Evolutionary conservation across 352 stramenopile genomes (phyloP).

Genomic region (Phytopythium chamaehyphon): DNA sequence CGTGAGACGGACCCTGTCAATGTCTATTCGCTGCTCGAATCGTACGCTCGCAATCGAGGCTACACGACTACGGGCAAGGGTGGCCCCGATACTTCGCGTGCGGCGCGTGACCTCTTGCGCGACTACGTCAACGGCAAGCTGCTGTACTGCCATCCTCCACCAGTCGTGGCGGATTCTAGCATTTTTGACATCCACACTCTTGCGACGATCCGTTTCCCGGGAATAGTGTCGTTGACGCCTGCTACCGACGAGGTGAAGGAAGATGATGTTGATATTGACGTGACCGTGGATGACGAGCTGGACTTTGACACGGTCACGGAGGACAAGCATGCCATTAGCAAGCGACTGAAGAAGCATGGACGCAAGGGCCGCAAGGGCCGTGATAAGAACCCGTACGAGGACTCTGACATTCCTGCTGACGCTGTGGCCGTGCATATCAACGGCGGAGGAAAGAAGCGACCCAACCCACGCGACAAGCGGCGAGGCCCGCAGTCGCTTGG

Average conservation of each 20-base stretch:
- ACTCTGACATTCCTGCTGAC: conserved; percentile 67
- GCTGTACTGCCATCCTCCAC: conserved; percentile 96
- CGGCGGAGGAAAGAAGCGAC: conserved; percentile 70
- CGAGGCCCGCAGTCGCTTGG: conserved; percentile 5
- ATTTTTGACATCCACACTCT: conserved; percentile 79
- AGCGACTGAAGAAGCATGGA: conserved; percentile 91
- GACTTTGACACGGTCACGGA: conserved; percentile 73
- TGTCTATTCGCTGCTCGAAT: conserved; percentile 76
- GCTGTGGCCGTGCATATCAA: conserved; percentile 58
- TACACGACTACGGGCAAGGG: conserved; percentile 94
- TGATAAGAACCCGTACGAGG: conserved; percentile 97
- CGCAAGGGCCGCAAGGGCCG: conserved; percentile 95
- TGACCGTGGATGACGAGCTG: conserved; percentile 26
- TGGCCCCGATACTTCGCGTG: conserved; percentile 93
- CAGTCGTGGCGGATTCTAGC: conserved; percentile 44
- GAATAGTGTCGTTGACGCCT: conserved; percentile 18
- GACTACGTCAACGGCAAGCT: conserved; percentile 98
- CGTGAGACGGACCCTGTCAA: conserved; percentile 73
- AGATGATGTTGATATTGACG: conserved; percentile 11
- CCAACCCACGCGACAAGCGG: conserved; percentile 39
- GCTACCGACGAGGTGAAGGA: conserved; percentile 9
- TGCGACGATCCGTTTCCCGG: conserved; percentile 52
- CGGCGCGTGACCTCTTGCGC: conserved; percentile 94
- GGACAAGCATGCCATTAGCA: conserved; percentile 69
- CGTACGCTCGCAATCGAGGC: conserved; percentile 82